A percentile compares a stretch with the other conserved stretches of the same genome.
phyloP scores from a whole-genome alignment of 1,284 basidiomycete genomes.

The Rhodofomes roseus region DNA sequence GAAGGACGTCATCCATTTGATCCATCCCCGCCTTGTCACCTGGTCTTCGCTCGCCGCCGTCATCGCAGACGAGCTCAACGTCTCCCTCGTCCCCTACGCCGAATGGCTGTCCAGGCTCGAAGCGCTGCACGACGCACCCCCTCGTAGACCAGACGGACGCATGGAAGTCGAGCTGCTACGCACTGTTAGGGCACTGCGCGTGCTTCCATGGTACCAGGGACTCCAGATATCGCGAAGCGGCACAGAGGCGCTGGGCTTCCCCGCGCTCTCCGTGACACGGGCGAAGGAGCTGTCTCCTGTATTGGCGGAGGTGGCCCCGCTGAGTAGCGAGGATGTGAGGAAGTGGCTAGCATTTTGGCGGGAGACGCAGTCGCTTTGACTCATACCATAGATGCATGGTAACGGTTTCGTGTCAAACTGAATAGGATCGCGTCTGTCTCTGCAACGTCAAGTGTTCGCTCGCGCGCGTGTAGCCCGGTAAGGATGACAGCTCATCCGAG shows the following conservation, averaged over 20 bases:
- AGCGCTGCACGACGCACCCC: not conserved
- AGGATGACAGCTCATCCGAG: too few species aligned
- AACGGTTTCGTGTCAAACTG: too few species aligned
- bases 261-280: not conserved
- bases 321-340: not conserved
- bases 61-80: conserved; percentile 14
- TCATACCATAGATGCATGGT: too few species aligned
- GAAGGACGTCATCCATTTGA: conserved; percentile 24
- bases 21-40: conserved; percentile 24
- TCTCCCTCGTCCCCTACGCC: conserved; percentile 19
- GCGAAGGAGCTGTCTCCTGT: not conserved
- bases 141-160: not conserved
- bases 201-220: not conserved
- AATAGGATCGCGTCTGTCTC: too few species aligned
- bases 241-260: not conserved
- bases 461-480: too few species aligned
- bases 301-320: not conserved
- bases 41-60: conserved; percentile 17
- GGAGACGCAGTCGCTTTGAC: not conserved
- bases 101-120: conserved; percentile 20
- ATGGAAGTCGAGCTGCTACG: not conserved
- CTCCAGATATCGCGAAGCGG: not conserved
- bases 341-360: not conserved
- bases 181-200: not conserved
- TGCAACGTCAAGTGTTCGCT: too few species aligned